Evolutionary conservation across 345 rosid species (phyloP).

Genomic region (Eucalyptus decipiens): DNA sequence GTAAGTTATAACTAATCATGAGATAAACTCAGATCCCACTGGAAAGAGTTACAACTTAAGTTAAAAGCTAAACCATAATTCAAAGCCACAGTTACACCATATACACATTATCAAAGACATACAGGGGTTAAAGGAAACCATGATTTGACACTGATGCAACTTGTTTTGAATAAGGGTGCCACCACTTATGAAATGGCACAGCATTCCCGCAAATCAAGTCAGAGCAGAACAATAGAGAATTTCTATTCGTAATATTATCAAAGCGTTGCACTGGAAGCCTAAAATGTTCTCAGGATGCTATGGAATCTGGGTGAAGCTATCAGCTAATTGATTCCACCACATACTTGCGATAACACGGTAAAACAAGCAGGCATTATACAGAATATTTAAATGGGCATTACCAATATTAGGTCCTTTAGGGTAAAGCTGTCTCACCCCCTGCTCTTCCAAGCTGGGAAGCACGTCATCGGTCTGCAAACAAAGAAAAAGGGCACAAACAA

Average conservation of each 20-base stretch:
- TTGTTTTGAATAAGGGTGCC: not conserved
- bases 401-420: constrained; percentile 65
- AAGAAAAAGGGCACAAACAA: not conserved
- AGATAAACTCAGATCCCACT: not conserved
- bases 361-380: not conserved
- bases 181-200: not conserved
- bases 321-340: not conserved
- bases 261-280: not conserved
- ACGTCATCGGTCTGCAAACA: constrained; percentile 59
- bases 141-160: not conserved
- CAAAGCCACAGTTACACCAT: not conserved
- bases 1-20: not conserved
- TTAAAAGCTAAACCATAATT: not conserved
- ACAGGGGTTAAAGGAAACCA: not conserved
- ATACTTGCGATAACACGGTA: not conserved
- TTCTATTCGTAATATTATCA: not conserved
- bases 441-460: constrained; percentile 90
- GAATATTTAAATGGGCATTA: not conserved
- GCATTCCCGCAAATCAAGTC: not conserved
- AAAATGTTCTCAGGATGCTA: not conserved
- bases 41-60: not conserved
- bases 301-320: not conserved
- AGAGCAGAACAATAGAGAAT: not conserved
- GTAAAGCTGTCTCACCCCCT: constrained; percentile 75
- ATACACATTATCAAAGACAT: not conserved